phyloP scores from a whole-genome alignment of 768 basidiomycete species.

The Royoungia palumana region DNA sequence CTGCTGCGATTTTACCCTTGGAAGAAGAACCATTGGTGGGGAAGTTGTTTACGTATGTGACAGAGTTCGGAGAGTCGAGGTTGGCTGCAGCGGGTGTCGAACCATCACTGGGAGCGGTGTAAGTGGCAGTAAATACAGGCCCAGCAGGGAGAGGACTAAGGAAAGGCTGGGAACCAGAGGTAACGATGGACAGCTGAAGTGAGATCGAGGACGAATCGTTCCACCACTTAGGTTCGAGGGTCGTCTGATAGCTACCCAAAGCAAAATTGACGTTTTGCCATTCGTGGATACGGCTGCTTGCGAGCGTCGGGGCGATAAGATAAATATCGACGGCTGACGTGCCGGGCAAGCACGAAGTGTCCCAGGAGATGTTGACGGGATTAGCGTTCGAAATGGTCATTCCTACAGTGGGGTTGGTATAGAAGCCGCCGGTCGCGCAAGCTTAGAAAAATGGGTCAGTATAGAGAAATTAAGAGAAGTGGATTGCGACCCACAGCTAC shows the following conservation, averaged over 20 bases:
- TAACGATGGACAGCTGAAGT: constrained; percentile 61
- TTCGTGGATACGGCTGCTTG: constrained; percentile 46
- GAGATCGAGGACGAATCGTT: constrained; percentile 45
- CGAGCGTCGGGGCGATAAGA: constrained; percentile 50
- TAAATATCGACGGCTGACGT: constrained; percentile 61
- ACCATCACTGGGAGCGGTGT: constrained; percentile 42
- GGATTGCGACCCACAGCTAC: constrained; percentile 17
- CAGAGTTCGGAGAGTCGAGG: constrained; percentile 29
- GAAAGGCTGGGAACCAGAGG: constrained; percentile 48
- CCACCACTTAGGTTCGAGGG: constrained; percentile 69
- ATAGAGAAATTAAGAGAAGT: neutral
- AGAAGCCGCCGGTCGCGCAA: constrained; percentile 60
- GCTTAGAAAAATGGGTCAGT: constrained; percentile 27
- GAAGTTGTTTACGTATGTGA: constrained; percentile 41
- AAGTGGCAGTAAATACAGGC: constrained; percentile 67
- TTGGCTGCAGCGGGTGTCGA: constrained; percentile 41
- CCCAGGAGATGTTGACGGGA: constrained; percentile 62
- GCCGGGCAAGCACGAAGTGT: constrained; percentile 50
- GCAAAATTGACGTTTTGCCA: constrained; percentile 53
- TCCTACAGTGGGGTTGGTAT: constrained; percentile 50
- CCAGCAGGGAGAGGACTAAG: constrained; percentile 55
- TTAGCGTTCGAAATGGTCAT: constrained; percentile 43
- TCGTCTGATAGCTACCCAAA: constrained; percentile 47
- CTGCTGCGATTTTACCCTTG: constrained; percentile 64
- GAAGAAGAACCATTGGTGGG: constrained; percentile 36